A percentile compares a stretch with the other conserved stretches of the same genome.
These are phyloP conservation scores for Hsuehochloa calcarea DNA, from an alignment of 176 grass and related monocot species.

Conservation along the genomic window DNA sequence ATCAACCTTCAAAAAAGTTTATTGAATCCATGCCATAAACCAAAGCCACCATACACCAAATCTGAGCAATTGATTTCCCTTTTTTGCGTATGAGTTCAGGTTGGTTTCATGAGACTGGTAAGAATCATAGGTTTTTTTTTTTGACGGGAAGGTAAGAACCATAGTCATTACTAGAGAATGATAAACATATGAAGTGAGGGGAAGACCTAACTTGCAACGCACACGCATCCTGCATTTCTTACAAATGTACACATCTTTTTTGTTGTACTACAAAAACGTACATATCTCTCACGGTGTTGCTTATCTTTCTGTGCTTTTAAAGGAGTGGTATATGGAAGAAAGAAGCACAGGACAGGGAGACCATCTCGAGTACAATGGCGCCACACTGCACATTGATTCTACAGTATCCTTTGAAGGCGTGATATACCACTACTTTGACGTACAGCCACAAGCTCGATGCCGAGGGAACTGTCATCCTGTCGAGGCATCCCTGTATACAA, in stretches of 20 bases:
- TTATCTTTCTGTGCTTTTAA: neutral
- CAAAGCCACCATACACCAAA: neutral
- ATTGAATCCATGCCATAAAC: neutral
- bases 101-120: neutral
- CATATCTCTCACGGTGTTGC: neutral
- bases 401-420: conserved; percentile 5
- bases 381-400: conserved; percentile 19
- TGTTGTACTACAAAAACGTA: neutral
- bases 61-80: neutral
- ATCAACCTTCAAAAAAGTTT: neutral
- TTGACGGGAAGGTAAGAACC: neutral
- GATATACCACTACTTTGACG: neutral
- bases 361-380: conserved; percentile 19
- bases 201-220: conserved; percentile 54
- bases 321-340: neutral
- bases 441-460: neutral
- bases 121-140: neutral
- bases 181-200: conserved; percentile 14
- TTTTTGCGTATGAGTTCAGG: neutral
- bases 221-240: conserved; percentile 12
- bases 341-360: neutral
- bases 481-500: neutral
- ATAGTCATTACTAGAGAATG: neutral
- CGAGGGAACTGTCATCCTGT: neutral
- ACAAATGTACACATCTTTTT: neutral